These are phyloP conservation scores for Hortiboletus flavorubellus DNA, from an alignment of 768 basidiomycete species.

Conservation along the genomic window DNA sequence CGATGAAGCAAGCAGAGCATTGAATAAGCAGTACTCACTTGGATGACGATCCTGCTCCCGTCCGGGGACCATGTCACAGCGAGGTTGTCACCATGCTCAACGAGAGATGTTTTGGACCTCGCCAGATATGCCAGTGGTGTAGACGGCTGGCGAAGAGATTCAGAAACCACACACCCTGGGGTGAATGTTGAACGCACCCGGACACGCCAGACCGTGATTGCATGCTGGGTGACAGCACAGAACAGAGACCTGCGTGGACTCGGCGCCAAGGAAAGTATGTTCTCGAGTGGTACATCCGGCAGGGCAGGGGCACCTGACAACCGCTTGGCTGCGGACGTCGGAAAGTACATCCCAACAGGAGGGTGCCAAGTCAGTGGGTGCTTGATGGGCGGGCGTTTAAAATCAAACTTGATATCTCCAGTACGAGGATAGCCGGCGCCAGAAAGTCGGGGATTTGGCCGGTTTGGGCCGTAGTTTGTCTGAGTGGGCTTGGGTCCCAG, in stretches of 20 bases:
- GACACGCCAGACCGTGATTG: conserved; percentile 79
- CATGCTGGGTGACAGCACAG: conserved; percentile 65
- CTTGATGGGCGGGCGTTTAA: neutral
- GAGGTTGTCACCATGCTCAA: conserved; percentile 80
- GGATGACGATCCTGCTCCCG: conserved; percentile 72
- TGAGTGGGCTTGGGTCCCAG: too few relatives aligned
- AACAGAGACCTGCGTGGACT: conserved; percentile 79
- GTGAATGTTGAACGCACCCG: conserved; percentile 48
- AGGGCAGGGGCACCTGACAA: conserved; percentile 69
- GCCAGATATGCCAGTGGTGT: conserved; percentile 69
- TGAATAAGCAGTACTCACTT: conserved; percentile 45
- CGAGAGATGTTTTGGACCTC: conserved; percentile 71
- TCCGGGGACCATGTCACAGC: conserved; percentile 81
- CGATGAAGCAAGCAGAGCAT: conserved; percentile 2
- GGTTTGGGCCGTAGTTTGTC: too few relatives aligned
- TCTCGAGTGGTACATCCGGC: conserved; percentile 57
- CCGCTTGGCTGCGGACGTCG: conserved; percentile 73
- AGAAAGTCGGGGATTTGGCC: too few relatives aligned
- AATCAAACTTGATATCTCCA: conserved; percentile 4
- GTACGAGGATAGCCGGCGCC: too few relatives aligned
- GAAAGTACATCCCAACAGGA: conserved; percentile 68
- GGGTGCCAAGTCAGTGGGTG: neutral
- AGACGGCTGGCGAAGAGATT: conserved; percentile 50
- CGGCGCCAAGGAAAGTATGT: conserved; percentile 53
- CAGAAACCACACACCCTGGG: neutral